Conservation (phyloP, 345 rosid genomes). For the Pistacia integerrima region DNA sequence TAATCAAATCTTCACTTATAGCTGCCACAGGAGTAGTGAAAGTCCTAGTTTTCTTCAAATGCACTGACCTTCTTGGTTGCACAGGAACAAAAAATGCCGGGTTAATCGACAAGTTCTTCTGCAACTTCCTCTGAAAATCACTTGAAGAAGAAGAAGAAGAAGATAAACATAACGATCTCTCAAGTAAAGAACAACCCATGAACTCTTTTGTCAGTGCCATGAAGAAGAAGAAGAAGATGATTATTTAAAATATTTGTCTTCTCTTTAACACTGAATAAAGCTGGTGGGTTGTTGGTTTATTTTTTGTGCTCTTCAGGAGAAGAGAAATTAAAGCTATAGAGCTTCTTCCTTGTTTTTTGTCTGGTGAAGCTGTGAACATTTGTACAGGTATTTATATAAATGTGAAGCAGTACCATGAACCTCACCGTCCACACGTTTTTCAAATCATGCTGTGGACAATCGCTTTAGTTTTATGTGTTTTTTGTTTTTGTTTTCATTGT, state of each 20-base stretch:
- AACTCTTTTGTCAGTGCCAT: conserved; percentile 75
- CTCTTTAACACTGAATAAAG: not conserved
- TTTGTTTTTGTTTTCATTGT: not conserved
- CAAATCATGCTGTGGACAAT: conserved; percentile 21
- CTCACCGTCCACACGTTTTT: conserved; percentile 86
- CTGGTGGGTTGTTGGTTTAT: not conserved
- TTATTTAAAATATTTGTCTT: too few species aligned
- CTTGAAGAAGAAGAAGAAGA: conserved; percentile 34
- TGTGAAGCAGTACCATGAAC: too few species aligned
- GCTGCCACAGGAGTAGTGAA: conserved; percentile 39
- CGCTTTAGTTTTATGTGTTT: not conserved
- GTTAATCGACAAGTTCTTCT: conserved; percentile 19
- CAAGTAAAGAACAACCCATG: conserved; percentile 49
- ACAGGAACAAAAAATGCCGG: conserved; percentile 28
- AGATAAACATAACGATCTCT: conserved; percentile 41
- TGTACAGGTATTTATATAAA: not conserved
- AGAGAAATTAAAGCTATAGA: not conserved
- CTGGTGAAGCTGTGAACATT: too few species aligned
- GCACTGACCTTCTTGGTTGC: conserved; percentile 19
- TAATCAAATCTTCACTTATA: conserved; percentile 72
- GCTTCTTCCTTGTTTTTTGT: not conserved
- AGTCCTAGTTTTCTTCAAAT: conserved; percentile 11
- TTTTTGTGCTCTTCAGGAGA: not conserved
- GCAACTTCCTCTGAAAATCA: conserved; percentile 21
- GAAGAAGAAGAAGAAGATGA: not conserved